These are phyloP conservation scores for Xylaria sp. DNA, from an alignment of 2,329 filamentous ascomycete genomes.

Conservation along the genomic window DNA sequence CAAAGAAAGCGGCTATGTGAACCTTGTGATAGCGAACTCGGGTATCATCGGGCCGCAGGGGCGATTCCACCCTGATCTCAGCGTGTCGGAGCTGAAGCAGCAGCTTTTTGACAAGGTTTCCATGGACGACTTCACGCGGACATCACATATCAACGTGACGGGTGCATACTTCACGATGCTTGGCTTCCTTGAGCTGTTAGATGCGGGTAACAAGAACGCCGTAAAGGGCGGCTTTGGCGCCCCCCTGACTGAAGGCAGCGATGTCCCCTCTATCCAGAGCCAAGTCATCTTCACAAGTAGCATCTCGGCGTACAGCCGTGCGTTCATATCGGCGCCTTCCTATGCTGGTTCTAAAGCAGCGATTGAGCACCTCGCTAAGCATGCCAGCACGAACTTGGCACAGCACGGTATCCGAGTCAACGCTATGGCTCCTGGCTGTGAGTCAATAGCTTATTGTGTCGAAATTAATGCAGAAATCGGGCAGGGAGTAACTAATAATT, in stretches of 20 bases:
- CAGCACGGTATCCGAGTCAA: slow-evolving; percentile 47
- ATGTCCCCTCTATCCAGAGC: slow-evolving; percentile 47
- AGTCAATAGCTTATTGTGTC: slow-evolving; percentile 25
- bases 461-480: not conserved
- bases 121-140: slow-evolving; percentile 70
- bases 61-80: slow-evolving; percentile 43
- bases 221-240: slow-evolving; percentile 43
- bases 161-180: slow-evolving; percentile 49
- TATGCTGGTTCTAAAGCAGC: slow-evolving; percentile 47
- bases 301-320: slow-evolving; percentile 41
- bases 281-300: slow-evolving; percentile 48
- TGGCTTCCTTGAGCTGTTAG: slow-evolving; percentile 49
- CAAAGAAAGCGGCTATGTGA: slow-evolving; percentile 68
- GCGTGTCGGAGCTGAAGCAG: slow-evolving; percentile 49
- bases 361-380: slow-evolving; percentile 47
- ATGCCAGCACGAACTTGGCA: slow-evolving; percentile 44
- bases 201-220: slow-evolving; percentile 48
- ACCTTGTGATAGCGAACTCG: slow-evolving; percentile 71
- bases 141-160: slow-evolving; percentile 55
- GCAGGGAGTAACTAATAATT: not conserved
- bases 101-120: slow-evolving; percentile 64
- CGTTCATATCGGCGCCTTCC: slow-evolving; percentile 34
- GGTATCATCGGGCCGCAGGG: slow-evolving; percentile 66
- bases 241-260: slow-evolving; percentile 28
- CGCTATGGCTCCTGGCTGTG: slow-evolving; percentile 49